A percentile compares a stretch with the other conserved stretches of the same genome.
phyloP scores from a whole-genome alignment of 2,329 filamentous ascomycete species.

The Exophiala calicioides region DNA sequence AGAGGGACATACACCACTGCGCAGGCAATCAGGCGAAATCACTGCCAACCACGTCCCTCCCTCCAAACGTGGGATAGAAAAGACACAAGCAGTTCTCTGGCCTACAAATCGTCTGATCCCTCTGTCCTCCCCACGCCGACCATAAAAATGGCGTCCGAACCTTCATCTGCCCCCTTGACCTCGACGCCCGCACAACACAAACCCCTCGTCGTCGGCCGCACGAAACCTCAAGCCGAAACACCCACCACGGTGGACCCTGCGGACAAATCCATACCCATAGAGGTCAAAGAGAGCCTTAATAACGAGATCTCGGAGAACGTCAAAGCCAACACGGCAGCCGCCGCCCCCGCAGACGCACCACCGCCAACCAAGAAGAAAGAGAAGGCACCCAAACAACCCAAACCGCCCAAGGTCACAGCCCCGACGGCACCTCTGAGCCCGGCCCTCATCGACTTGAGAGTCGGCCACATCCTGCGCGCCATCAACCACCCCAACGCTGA shows the following conservation, averaged over 20 bases:
- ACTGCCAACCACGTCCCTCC: no score
- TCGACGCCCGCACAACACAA: constrained; percentile 29
- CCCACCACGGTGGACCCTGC: constrained; percentile 13
- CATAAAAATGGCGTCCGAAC: constrained; percentile 28
- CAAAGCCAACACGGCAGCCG: constrained; percentile 25
- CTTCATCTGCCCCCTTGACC: constrained; percentile 15
- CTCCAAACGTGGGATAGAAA: no score
- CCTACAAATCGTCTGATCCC: no score
- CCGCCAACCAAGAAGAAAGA: constrained; percentile 59
- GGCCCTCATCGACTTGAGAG: constrained; percentile 85
- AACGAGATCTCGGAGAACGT: constrained; percentile 35
- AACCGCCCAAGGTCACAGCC: constrained; percentile 69
- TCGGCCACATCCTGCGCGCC: constrained; percentile 96
- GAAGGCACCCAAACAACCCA: constrained; percentile 91
- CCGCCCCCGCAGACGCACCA: constrained; percentile 20
- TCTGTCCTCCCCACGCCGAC: neutral
- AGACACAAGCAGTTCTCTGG: no score
- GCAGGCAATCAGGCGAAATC: no score
- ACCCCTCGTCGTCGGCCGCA: constrained; percentile 32
- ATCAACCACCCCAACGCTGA: constrained; percentile 96
- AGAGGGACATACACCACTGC: no score
- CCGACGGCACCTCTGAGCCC: constrained; percentile 77
- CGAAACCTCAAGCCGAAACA: constrained; percentile 26
- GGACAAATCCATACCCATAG: constrained; percentile 16
- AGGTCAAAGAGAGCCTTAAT: constrained; percentile 33